Percentiles rank a stretch among this genome's conserved stretches.
These are phyloP conservation scores for Aspergillus sojae DNA, from an alignment of 2,329 filamentous ascomycete genomes.

Conservation along the genomic window DNA sequence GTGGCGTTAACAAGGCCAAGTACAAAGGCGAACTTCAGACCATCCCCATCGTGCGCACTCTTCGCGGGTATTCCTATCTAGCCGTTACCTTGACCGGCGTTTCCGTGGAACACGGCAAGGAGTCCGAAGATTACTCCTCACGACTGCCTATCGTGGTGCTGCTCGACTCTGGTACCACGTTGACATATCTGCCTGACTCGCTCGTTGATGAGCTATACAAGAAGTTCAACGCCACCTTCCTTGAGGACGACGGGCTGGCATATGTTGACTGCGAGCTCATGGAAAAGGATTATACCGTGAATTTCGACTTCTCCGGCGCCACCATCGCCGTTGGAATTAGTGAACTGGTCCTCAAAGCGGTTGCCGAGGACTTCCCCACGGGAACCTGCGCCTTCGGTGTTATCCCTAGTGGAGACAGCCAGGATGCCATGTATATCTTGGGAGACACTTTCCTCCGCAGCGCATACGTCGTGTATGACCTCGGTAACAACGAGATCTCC, in stretches of 20 bases:
- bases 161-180: slow-evolving; percentile 70
- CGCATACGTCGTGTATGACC: slow-evolving; percentile 75
- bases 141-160: slow-evolving; percentile 60
- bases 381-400: slow-evolving; percentile 71
- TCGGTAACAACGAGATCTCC: slow-evolving; percentile 71
- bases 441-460: slow-evolving; percentile 76
- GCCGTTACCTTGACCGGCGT: slow-evolving; percentile 67
- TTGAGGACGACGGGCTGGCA: slow-evolving; percentile 51
- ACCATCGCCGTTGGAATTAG: slow-evolving; percentile 57
- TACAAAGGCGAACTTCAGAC: slow-evolving; percentile 64
- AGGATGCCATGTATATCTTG: slow-evolving; percentile 56
- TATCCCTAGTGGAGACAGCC: slow-evolving; percentile 55
- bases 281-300: slow-evolving; percentile 50
- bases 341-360: slow-evolving; percentile 65
- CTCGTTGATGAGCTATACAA: slow-evolving; percentile 55
- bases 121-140: slow-evolving; percentile 19
- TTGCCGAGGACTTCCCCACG: slow-evolving; percentile 56
- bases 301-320: slow-evolving; percentile 57
- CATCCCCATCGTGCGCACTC: slow-evolving; percentile 61
- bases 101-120: slow-evolving; percentile 31
- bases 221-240: slow-evolving; percentile 60
- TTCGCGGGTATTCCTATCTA: slow-evolving; percentile 60
- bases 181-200: slow-evolving; percentile 66
- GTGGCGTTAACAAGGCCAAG: slow-evolving; percentile 67
- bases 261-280: slow-evolving; percentile 55